Evolutionary conservation across 2,329 filamentous ascomycete species (phyloP).

Genomic region (Saccharata proteae): DNA sequence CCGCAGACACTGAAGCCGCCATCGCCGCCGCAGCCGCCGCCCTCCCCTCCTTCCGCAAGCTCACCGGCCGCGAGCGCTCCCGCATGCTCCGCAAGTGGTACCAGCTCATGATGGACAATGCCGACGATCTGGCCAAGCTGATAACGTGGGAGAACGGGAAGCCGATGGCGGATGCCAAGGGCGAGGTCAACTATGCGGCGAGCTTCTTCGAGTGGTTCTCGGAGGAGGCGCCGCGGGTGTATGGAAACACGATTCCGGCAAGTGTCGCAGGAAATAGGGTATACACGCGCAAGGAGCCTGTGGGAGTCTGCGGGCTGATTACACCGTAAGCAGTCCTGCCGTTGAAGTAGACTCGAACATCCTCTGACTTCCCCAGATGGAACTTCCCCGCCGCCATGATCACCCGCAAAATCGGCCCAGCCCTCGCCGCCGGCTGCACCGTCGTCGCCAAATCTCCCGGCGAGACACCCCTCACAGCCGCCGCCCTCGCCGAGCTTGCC

Average conservation of each 20-base stretch:
- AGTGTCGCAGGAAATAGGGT: slow-evolving; percentile 61
- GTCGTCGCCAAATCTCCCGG: slow-evolving; percentile 84
- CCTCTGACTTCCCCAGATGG: slow-evolving; percentile 40
- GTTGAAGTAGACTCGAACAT: not conserved
- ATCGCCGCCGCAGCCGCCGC: slow-evolving; percentile 74
- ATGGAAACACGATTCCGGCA: slow-evolving; percentile 60
- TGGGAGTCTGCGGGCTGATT: slow-evolving; percentile 73
- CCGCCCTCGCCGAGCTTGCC: slow-evolving; percentile 77
- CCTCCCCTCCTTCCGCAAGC: slow-evolving; percentile 56
- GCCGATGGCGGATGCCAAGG: slow-evolving; percentile 43
- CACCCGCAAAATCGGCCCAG: slow-evolving; percentile 44
- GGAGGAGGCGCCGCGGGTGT: slow-evolving; percentile 14
- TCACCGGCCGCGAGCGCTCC: slow-evolving; percentile 62
- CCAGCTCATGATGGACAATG: slow-evolving; percentile 65
- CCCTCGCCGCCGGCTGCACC: slow-evolving; percentile 87
- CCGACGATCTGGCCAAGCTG: slow-evolving; percentile 67
- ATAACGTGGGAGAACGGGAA: slow-evolving; percentile 91
- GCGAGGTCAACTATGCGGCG: slow-evolving; percentile 14
- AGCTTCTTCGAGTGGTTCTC: slow-evolving; percentile 17
- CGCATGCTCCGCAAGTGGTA: slow-evolving; percentile 71
- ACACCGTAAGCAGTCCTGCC: slow-evolving; percentile 43
- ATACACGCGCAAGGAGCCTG: slow-evolving; percentile 68
- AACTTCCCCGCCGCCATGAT: slow-evolving; percentile 55
- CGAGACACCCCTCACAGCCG: slow-evolving; percentile 84
- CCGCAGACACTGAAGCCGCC: slow-evolving; percentile 64